Conservation (phyloP, 2,329 filamentous ascomycete species). For the Aspergillus fructus region DNA sequence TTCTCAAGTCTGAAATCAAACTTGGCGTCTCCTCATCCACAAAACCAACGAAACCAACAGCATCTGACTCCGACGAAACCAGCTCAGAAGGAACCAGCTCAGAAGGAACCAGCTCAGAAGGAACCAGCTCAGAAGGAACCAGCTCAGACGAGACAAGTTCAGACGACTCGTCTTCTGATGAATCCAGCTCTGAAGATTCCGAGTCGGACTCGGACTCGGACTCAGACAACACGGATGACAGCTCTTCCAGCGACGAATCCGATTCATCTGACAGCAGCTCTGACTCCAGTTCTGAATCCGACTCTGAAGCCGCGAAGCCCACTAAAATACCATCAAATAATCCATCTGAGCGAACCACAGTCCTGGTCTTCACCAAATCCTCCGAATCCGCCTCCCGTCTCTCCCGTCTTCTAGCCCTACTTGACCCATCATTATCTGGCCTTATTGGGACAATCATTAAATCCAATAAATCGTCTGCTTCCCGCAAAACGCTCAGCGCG, state of each 20-base stretch:
- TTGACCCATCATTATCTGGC: slow-evolving; percentile 59
- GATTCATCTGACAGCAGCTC: slow-evolving; percentile 23
- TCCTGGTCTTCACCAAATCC: slow-evolving; percentile 85
- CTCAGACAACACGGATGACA: slow-evolving; percentile 23
- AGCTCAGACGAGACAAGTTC: slow-evolving; percentile 31
- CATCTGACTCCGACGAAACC: slow-evolving; percentile 30
- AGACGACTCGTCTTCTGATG: slow-evolving; percentile 22
- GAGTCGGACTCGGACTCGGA: slow-evolving; percentile 22
- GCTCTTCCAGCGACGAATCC: slow-evolving; percentile 14
- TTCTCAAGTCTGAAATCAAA: slow-evolving; percentile 55
- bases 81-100: slow-evolving; percentile 38
- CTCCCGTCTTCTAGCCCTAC: slow-evolving; percentile 70
- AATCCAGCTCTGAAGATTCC: slow-evolving; percentile 10
- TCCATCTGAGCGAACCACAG: slow-evolving; percentile 39
- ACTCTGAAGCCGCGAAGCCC: slow-evolving; percentile 14
- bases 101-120: slow-evolving; percentile 38
- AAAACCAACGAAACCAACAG: slow-evolving; percentile 11
- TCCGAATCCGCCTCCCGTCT: slow-evolving; percentile 86
- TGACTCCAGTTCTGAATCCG: slow-evolving; percentile 12
- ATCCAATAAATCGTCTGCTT: slow-evolving; percentile 69
- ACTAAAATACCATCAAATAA: slow-evolving; percentile 19
- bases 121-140: slow-evolving; percentile 38
- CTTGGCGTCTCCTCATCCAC: slow-evolving; percentile 15
- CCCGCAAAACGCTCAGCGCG: slow-evolving; percentile 65
- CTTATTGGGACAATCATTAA: slow-evolving; percentile 72